Conservation (phyloP, 129 eudicot genomes). For the Centaurea solstitialis region DNA sequence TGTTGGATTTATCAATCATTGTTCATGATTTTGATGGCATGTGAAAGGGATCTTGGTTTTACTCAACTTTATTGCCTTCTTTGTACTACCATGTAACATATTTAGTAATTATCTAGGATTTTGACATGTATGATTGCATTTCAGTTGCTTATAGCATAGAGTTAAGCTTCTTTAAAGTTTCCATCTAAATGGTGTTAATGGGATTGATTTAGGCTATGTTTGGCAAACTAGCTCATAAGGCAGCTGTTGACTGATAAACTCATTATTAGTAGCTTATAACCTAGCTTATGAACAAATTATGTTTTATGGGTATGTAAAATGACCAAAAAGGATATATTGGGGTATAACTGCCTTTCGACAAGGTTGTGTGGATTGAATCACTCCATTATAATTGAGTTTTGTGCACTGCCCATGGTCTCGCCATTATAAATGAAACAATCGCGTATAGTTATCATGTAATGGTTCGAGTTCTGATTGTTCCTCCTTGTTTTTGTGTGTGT, state of each 20-base stretch:
- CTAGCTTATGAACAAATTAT: no score
- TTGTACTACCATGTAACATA: not conserved
- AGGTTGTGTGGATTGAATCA: not conserved
- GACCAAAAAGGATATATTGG: no score
- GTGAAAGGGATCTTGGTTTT: not conserved
- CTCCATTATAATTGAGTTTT: not conserved
- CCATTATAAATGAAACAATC: not conserved
- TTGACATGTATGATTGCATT: not conserved
- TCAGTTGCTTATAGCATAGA: not conserved
- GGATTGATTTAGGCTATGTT: not conserved
- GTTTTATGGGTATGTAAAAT: no score
- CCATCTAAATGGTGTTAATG: not conserved
- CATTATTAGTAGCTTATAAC: no score
- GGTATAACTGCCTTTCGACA: not conserved
- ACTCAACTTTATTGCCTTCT: not conserved
- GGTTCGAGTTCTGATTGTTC: not conserved
- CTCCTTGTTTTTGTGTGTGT: not conserved
- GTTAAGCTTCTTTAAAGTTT: not conserved
- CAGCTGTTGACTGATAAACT: no score
- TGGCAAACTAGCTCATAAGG: no score
- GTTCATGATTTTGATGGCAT: conserved; percentile 1
- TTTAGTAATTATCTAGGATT: not conserved
- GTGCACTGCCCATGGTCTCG: not conserved
- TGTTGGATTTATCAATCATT: not conserved
- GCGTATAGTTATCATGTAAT: not conserved